Conservation (phyloP, 345 rosid species). For the Pelargonium nanum region DNA sequence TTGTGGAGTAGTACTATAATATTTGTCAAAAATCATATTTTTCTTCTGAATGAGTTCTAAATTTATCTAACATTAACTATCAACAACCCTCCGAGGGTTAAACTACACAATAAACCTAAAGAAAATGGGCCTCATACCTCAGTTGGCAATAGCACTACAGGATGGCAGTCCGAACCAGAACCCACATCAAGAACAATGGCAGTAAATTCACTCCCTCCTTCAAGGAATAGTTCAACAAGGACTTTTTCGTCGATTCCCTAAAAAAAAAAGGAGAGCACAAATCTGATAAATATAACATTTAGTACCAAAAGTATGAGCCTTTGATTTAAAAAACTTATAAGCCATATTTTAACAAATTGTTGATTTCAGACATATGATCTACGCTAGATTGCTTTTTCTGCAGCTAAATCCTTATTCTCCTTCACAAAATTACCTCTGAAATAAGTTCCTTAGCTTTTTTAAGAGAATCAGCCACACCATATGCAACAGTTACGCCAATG, state of each 20-base stretch:
- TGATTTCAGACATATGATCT: too few species aligned
- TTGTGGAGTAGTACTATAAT: too few species aligned
- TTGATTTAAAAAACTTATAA: constrained; percentile 1
- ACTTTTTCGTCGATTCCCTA: constrained; percentile 83
- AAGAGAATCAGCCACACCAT: constrained; percentile 70
- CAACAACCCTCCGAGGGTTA: too few species aligned
- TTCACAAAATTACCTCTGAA: constrained; percentile 42
- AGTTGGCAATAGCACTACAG: constrained; percentile 76
- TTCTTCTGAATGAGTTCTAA: too few species aligned
- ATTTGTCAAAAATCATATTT: too few species aligned
- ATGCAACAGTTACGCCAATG: constrained; percentile 89
- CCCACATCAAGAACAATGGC: constrained; percentile 91
- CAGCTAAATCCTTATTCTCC: too few species aligned
- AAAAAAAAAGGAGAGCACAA: constrained; percentile 5
- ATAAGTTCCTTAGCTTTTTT: constrained; percentile 58
- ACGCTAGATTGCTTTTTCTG: too few species aligned
- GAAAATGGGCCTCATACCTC: constrained; percentile 44
- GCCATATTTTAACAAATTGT: neutral
- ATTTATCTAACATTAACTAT: too few species aligned
- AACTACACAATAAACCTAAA: neutral
- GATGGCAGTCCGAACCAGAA: constrained; percentile 55
- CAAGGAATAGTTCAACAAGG: constrained; percentile 67
- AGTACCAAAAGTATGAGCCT: neutral
- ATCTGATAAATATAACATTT: constrained; percentile 1
- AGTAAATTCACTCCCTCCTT: constrained; percentile 86